Evolutionary conservation across 495 filamentous ascomycete species (phyloP), one percentile per base, ranked within the genome.

Genomic region (Talaromyces adpressus): DNA sequence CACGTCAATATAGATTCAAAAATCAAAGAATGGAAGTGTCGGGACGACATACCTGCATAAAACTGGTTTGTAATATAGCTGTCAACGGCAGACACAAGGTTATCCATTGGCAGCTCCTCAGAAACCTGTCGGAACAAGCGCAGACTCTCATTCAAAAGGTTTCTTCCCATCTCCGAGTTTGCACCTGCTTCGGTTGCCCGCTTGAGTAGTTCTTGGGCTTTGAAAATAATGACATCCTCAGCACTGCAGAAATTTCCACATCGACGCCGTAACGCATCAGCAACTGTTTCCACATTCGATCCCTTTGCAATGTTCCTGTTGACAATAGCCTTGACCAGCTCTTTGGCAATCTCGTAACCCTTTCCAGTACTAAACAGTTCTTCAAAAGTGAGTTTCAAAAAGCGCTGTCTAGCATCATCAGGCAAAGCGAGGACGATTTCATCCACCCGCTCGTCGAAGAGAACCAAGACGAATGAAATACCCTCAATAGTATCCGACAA

Each of bases 171-270:
- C 68, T 92, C 92, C 5, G 85, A 84, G 63, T 91, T 91, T 16
- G 85, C 77, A 27, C 86, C 84, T 18, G 86, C 84, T 73, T 97
- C 93, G 1, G 85, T 85, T 1, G 92, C 94, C 64, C 87, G 86
- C 75, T 96, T 94, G 56, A 98, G 79, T 63, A 91, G 85, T 72
- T 99, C 94, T 72, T 98, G 93, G 6, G 95, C 95, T 74, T 96
- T 97, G 85, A 98, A 99, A 57, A 96, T 91, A 39, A 98, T 85
- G 1, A 97, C 93, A 77, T 99, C 94, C 57, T 97, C 93, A 1
- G 93, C 87, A 64, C 91, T 96, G 80, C 94, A 99, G 80, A 99
- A 98, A 71, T 86, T 94, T 53, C 94, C 95, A 66, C 94, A 99
- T 64, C 91, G 84, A 67, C 95, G 82, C 23, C 94, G 82, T 20